Conservation (phyloP, 2,329 filamentous ascomycete species). For the Paraphoma chrysanthemicola region DNA sequence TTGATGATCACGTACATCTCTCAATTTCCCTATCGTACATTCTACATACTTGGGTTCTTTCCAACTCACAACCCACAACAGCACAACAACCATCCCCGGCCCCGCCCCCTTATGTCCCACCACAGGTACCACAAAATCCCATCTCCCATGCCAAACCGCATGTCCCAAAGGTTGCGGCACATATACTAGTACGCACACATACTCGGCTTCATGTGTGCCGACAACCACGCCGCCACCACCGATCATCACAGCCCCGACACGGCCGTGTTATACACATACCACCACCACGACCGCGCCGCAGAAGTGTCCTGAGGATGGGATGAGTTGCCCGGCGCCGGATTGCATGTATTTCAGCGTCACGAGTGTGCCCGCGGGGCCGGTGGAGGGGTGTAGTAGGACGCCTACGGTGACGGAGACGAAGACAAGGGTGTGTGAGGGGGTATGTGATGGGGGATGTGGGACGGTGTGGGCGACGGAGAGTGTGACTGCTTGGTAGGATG, state of each 20-base stretch:
- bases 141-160: not conserved
- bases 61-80: no score
- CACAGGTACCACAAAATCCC: not conserved
- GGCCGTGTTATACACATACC: not conserved
- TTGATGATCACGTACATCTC: slow-evolving; percentile 10
- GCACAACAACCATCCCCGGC: slow-evolving; percentile 20
- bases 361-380: not conserved
- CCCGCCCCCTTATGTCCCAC: slow-evolving; percentile 9
- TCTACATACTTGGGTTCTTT: no score
- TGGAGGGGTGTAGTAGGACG: not conserved
- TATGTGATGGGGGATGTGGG: slow-evolving; percentile 20
- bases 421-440: slow-evolving; percentile 13
- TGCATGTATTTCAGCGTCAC: not conserved
- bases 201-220: not conserved
- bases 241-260: not conserved
- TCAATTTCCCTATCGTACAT: no score
- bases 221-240: not conserved
- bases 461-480: slow-evolving; percentile 26
- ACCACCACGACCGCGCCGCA: not conserved
- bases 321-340: not conserved
- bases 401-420: slow-evolving; percentile 15
- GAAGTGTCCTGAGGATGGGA: not conserved
- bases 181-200: not conserved
- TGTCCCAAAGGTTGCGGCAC: not conserved
- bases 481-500: slow-evolving; percentile 12